A percentile compares a stretch with the other conserved stretches of the same genome.
These are phyloP conservation scores for Leccinum subtestaceum DNA, from an alignment of 768 basidiomycete genomes.

Conservation along the genomic window DNA sequence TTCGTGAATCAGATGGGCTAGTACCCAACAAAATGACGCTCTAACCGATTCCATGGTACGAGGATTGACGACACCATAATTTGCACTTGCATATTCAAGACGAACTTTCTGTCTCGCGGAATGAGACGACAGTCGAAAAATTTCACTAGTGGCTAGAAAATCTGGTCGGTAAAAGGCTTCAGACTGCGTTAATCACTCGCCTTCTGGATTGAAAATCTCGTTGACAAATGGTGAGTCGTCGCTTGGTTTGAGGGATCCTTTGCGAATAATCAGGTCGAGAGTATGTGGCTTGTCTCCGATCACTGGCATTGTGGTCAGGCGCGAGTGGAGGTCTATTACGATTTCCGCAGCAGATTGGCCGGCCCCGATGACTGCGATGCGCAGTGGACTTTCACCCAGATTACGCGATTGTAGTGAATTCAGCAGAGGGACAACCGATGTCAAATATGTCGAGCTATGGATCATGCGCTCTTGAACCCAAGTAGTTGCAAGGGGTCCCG, in stretches of 20 bases:
- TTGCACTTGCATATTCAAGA: slow-evolving; percentile 47
- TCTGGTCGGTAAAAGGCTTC: background rate
- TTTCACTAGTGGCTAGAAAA: slow-evolving; percentile 38
- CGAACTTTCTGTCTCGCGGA: slow-evolving; percentile 35
- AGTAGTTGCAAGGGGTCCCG: slow-evolving; percentile 33
- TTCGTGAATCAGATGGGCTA: background rate
- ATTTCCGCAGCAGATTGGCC: slow-evolving; percentile 51
- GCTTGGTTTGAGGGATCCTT: slow-evolving; percentile 48
- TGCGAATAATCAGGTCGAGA: slow-evolving; percentile 50
- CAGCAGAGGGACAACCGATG: slow-evolving; percentile 38
- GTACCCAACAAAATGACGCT: background rate
- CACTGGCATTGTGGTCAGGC: slow-evolving; percentile 34
- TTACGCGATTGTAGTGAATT: slow-evolving; percentile 20
- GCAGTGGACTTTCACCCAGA: slow-evolving; percentile 28
- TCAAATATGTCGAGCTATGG: slow-evolving; percentile 45
- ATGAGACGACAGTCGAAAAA: slow-evolving; percentile 39
- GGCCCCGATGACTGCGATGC: slow-evolving; percentile 46
- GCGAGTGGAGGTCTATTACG: slow-evolving; percentile 41
- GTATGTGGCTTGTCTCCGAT: slow-evolving; percentile 31
- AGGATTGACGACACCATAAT: slow-evolving; percentile 54
- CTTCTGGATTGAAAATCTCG: slow-evolving; percentile 51
- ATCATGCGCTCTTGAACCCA: slow-evolving; percentile 35
- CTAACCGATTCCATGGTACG: slow-evolving; percentile 42
- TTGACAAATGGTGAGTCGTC: slow-evolving; percentile 55
- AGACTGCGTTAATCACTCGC: slow-evolving; percentile 26